These are phyloP conservation scores for Exophiala phaeomuriformis DNA, from an alignment of 2,329 filamentous ascomycete species.

Conservation along the genomic window DNA sequence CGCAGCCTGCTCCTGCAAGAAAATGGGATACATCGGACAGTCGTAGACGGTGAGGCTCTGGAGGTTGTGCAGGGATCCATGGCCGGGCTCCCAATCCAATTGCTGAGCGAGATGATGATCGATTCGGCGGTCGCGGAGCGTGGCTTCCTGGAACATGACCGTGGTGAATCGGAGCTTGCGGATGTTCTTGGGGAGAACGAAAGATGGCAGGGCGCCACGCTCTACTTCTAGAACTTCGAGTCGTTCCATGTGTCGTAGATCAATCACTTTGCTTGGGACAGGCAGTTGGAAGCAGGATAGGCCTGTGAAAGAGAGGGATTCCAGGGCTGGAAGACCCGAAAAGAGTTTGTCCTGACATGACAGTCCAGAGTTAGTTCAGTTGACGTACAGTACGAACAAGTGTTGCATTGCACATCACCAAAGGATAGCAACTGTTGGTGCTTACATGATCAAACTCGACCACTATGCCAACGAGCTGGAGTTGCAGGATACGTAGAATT, in stretches of 20 bases:
- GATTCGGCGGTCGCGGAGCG: not conserved
- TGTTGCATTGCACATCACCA: no score
- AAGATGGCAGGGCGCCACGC: not conserved
- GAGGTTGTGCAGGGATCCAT: not conserved
- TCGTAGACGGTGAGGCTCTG: not conserved
- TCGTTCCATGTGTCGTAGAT: slow-evolving; percentile 1
- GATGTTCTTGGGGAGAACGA: not conserved
- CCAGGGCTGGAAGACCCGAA: not conserved
- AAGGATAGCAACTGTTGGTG: not conserved
- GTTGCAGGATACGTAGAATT: not conserved
- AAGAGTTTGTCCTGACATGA: not conserved
- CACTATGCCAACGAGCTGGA: not conserved
- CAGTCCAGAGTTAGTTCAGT: not conserved
- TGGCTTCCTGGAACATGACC: not conserved
- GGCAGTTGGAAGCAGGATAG: not conserved
- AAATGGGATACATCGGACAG: not conserved
- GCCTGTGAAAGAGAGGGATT: not conserved
- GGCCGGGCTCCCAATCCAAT: not conserved
- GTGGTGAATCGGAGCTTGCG: not conserved
- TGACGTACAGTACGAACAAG: no score
- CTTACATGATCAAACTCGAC: not conserved
- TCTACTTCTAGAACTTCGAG: not conserved
- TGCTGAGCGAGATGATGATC: not conserved
- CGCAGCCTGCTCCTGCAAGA: not conserved
- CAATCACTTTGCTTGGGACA: not conserved